Conservation (phyloP, 257 asterid genomes). For the Craterostigma plantagineum region DNA sequence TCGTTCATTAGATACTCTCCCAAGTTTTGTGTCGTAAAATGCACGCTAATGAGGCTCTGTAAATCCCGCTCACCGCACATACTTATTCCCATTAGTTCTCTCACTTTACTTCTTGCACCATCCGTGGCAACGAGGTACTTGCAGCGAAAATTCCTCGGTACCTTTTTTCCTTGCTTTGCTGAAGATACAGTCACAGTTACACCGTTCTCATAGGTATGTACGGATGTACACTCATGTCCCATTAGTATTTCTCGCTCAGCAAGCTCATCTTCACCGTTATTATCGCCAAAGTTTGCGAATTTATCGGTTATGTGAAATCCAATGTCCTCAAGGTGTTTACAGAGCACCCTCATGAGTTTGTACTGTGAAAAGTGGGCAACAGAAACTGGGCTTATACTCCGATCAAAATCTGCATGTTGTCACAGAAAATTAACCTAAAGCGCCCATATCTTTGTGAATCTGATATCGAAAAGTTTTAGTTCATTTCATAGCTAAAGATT, state of each 20-base stretch:
- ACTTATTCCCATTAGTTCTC: conserved; percentile 53
- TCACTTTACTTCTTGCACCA: conserved; percentile 77
- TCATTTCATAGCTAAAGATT: too few relatives aligned
- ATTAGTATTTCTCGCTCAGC: conserved; percentile 30
- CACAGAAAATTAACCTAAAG: conserved; percentile 7
- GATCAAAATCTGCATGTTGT: conserved; percentile 56
- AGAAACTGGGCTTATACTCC: conserved; percentile 61
- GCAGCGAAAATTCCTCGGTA: conserved; percentile 30
- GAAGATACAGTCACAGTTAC: conserved; percentile 37
- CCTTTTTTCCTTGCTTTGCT: conserved; percentile 28
- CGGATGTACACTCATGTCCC: conserved; percentile 70
- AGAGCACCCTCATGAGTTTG: conserved; percentile 49
- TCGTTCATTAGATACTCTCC: conserved; percentile 66
- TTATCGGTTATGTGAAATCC: conserved; percentile 26
- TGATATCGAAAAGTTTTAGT: too few relatives aligned
- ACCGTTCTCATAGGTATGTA: conserved; percentile 21
- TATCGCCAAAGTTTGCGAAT: conserved; percentile 10
- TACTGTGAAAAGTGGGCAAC: conserved; percentile 97
- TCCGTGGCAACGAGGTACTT: conserved; percentile 69
- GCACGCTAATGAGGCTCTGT: conserved; percentile 82
- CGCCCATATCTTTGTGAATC: conserved; percentile 4
- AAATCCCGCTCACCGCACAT: conserved; percentile 66
- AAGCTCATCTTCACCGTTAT: conserved; percentile 14
- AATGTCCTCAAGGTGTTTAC: conserved; percentile 43
- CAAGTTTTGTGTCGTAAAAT: conserved; percentile 60